These are phyloP conservation scores for Mycena rosella DNA, from an alignment of 768 basidiomycete genomes.

Conservation along the genomic window DNA sequence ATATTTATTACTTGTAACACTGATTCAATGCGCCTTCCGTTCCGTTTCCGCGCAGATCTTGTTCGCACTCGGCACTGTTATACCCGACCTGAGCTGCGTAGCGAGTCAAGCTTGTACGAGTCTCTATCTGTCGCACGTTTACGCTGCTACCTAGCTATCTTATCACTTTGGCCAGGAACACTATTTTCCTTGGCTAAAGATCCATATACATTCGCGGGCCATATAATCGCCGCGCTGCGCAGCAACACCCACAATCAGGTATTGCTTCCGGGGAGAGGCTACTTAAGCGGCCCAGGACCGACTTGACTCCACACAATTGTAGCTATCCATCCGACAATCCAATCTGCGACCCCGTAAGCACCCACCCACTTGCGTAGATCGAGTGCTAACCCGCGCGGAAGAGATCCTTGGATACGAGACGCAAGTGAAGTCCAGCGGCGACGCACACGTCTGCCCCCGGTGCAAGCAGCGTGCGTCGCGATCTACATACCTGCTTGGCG, in stretches of 20 bases:
- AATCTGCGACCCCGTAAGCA: not conserved
- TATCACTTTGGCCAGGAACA: no score
- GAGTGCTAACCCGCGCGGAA: not conserved
- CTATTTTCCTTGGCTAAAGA: no score
- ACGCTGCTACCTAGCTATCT: no score
- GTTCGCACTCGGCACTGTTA: no score
- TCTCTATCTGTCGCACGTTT: no score
- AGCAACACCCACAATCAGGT: no score
- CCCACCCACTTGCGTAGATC: not conserved
- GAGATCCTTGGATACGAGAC: not conserved
- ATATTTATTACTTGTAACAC: conserved; percentile 2
- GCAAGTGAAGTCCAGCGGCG: not conserved
- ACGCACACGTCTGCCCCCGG: not conserved
- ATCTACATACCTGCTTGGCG: not conserved
- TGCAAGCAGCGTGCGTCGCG: not conserved
- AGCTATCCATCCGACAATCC: not conserved
- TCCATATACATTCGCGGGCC: no score
- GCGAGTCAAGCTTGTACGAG: no score
- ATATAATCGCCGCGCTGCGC: no score
- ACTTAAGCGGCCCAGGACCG: no score
- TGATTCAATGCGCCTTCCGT: not conserved
- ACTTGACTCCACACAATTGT: not conserved
- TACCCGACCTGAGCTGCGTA: no score
- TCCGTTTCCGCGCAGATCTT: not conserved
- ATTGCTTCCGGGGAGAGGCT: no score